These are phyloP conservation scores for Globomyces pollinis-pini DNA, from an alignment of 192 early-diverging fungal genomes.

Conservation along the genomic window DNA sequence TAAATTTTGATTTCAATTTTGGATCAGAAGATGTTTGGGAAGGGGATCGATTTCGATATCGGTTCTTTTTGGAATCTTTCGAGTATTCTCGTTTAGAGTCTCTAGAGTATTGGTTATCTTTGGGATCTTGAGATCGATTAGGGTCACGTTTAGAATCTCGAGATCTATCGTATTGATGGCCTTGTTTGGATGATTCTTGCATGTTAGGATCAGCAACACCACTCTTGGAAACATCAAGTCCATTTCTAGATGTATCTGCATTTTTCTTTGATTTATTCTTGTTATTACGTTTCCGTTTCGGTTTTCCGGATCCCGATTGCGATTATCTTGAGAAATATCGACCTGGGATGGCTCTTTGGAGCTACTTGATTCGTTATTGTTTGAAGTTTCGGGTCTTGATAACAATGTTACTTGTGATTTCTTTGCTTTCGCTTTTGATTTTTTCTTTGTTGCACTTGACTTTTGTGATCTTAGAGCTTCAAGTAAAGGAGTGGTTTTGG, in stretches of 20 bases:
- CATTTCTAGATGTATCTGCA: background rate
- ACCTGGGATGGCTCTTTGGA: no score
- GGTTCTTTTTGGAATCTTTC: background rate
- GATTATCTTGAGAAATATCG: no score
- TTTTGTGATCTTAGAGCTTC: constrained; percentile 34
- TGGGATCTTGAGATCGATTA: no score
- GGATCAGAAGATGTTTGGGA: background rate
- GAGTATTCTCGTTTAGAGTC: no score
- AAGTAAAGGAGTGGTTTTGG: constrained; percentile 10
- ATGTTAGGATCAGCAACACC: no score
- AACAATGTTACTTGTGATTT: background rate
- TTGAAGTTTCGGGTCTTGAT: background rate
- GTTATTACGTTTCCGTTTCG: background rate
- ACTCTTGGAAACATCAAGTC: constrained; percentile 7
- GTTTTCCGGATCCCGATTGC: background rate
- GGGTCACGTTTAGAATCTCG: no score
- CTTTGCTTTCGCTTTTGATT: constrained; percentile 8
- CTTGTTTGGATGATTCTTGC: no score
- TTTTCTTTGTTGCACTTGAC: constrained; percentile 3
- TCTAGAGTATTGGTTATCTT: no score
- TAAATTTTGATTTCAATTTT: background rate
- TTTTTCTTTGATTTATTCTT: no score
- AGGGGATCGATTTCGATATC: background rate
- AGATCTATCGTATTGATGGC: no score
- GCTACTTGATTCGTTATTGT: background rate